Evolutionary conservation across 805 yeast species (phyloP), one percentile per base, ranked within the genome.

Genomic region (Starmerella sp.): DNA sequence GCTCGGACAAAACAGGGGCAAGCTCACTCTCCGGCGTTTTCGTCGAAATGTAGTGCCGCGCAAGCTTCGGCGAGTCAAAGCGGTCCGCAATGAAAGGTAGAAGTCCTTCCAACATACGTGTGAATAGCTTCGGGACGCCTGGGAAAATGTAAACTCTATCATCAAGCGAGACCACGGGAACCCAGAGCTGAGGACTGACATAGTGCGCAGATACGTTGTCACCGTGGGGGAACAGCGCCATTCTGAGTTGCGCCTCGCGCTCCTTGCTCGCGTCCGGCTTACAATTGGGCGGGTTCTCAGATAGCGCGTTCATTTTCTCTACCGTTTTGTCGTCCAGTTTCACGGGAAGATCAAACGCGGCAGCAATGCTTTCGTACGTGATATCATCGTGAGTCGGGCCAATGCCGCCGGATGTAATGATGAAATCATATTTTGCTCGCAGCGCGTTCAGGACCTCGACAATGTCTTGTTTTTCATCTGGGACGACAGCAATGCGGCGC

Each of bases 331-430:
- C 62, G 66, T 88, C 83, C 15, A 82, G 65, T 45, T 66, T 67
- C 55, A 81, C 67, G 0, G 76, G 75, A 7, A 84, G 64, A 1
- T 68, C 68, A 59, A 74, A 87, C 7, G 85, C 84, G 60, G 75
- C 76, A 1, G 91, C 86, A n/a, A 88, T 62, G 38, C 86, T 74
- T 52, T 79, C 80, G 67, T 88, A 88, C 0, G 95, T 87, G 57
- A 88, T 83, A 66, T 88, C 96, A 65, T 88, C 96, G 62, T 87
- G 95, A 0, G 96, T 88, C 5, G 95, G 86, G 0, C 96, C 96
- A 56, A 88, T 86, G 22, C 76, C 83, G 35, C 86, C 84, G 53
- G 84, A 76, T 0, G 95, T 86, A 28, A 85, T 77, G 7, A 85
- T 75, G 45, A 86, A 75, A 63, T 84, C 88, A 61, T 80, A 82